Percentiles rank a stretch among this genome's conserved stretches.
phyloP scores from a whole-genome alignment of 345 rosid species.

The Eucalyptus paniculata region DNA sequence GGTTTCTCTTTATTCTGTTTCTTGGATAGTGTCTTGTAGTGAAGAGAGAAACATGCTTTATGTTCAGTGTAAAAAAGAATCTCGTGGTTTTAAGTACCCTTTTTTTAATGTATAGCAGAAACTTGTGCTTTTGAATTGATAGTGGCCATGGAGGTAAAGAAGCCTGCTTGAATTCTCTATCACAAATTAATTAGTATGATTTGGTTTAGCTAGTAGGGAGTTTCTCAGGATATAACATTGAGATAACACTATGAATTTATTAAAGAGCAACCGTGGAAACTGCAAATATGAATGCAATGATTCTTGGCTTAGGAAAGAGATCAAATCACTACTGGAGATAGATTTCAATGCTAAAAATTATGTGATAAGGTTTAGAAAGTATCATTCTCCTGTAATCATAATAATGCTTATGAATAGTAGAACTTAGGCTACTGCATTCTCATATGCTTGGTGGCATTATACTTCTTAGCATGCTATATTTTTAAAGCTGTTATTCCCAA shows the following conservation, averaged over 20 bases:
- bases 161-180: not conserved
- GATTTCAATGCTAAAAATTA: not conserved
- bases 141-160: not conserved
- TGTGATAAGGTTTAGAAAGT: not conserved
- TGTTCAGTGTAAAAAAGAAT: not conserved
- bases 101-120: not conserved
- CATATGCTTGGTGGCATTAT: not conserved
- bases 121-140: not conserved
- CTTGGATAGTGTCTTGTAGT: not conserved
- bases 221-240: not conserved
- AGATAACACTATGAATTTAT: not conserved
- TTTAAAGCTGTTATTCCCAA: not conserved
- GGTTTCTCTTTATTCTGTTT: not conserved
- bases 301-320: not conserved
- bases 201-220: not conserved
- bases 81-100: not conserved
- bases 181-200: not conserved
- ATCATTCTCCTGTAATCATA: not conserved
- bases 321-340: not conserved
- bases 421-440: not conserved
- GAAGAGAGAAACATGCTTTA: not conserved
- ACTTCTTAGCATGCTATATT: not conserved
- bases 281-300: not conserved
- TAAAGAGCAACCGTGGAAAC: not conserved
- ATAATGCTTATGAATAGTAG: not conserved